These are phyloP conservation scores for Myriangium duriaei DNA, from an alignment of 2,329 filamentous ascomycete species.

Conservation along the genomic window DNA sequence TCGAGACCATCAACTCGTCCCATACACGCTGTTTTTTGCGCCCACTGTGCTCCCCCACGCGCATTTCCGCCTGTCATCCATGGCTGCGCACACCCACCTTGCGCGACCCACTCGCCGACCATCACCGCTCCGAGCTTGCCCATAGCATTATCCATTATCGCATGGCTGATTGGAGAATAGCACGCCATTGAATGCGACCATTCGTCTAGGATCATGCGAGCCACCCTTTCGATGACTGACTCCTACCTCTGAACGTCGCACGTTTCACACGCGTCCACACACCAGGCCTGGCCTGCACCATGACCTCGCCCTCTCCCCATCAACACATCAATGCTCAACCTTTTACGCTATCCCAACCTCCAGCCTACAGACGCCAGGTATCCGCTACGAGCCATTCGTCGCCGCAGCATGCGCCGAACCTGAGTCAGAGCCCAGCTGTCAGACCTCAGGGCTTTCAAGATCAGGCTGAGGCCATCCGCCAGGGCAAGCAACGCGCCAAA, in stretches of 20 bases:
- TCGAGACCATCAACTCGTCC: not conserved
- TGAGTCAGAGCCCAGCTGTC: constrained; percentile 7
- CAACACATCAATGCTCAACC: constrained; percentile 10
- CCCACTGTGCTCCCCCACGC: not conserved
- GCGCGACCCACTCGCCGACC: constrained; percentile 3
- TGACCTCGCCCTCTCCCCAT: constrained; percentile 8
- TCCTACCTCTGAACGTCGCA: constrained; percentile 2
- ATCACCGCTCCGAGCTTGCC: not conserved
- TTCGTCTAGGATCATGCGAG: not conserved
- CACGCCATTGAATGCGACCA: not conserved
- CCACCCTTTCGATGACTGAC: constrained; percentile 2
- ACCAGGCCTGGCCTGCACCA: not conserved
- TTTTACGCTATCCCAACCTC: constrained; percentile 13
- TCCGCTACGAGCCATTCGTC: constrained; percentile 6
- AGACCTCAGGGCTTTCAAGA: constrained; percentile 12
- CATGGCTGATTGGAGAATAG: constrained; percentile 3
- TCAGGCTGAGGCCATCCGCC: constrained; percentile 36
- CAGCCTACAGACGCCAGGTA: constrained; percentile 9
- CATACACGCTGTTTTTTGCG: not conserved
- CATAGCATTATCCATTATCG: not conserved
- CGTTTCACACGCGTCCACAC: not conserved
- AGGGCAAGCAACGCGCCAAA: constrained; percentile 49
- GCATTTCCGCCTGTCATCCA: not conserved
- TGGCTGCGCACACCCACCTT: constrained; percentile 2
- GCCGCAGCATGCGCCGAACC: constrained; percentile 7